Evolutionary conservation across 2,329 filamentous ascomycete genomes (phyloP).

Genomic region (Bipolaris zeicola): DNA sequence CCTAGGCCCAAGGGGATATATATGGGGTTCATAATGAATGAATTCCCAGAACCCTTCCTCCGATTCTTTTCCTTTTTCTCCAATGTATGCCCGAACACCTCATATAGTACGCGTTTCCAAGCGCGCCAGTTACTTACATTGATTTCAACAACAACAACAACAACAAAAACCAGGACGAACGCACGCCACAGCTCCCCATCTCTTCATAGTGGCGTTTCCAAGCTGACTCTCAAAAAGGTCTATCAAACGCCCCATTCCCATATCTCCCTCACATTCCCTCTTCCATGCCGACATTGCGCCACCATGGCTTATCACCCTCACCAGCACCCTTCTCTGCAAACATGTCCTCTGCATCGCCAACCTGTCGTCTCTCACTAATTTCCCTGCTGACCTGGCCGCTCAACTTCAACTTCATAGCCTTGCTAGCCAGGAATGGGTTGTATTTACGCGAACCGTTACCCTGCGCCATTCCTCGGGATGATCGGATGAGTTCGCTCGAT

Average conservation of each 20-base stretch:
- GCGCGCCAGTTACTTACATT: not conserved
- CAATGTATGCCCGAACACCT: not conserved
- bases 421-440: conserved; percentile 47
- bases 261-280: conserved; percentile 48
- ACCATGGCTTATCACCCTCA: conserved; percentile 48
- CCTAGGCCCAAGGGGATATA: not conserved
- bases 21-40: not conserved
- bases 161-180: not conserved
- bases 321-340: conserved; percentile 53
- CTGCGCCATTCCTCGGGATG: conserved; percentile 65
- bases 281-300: conserved; percentile 57
- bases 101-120: not conserved
- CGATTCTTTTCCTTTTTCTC: not conserved
- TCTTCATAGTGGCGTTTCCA: not conserved
- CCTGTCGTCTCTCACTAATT: conserved; percentile 85
- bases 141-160: not conserved
- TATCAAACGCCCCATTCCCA: not conserved
- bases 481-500: conserved; percentile 41
- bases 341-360: conserved; percentile 83
- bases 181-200: not conserved
- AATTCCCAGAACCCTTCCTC: not conserved
- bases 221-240: not conserved
- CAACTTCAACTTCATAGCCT: conserved; percentile 70
- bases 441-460: conserved; percentile 34
- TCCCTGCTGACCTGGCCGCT: conserved; percentile 62